A percentile compares a stretch with the other conserved stretches of the same genome.
Evolutionary conservation across 2,329 filamentous ascomycete species (phyloP).

Genomic region (Cercospora canescens): DNA sequence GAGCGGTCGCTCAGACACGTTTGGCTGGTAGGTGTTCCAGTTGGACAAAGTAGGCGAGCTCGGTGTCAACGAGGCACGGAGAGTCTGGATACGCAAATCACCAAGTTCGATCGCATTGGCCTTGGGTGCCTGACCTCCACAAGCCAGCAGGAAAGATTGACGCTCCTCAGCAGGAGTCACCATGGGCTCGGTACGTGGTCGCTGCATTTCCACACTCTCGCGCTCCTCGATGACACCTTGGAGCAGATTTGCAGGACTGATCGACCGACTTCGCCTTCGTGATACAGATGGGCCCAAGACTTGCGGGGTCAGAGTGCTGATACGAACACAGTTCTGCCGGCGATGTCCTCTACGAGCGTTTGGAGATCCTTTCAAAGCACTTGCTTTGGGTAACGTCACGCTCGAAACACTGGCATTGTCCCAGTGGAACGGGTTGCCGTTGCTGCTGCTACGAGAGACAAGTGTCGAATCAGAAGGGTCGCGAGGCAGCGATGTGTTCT

Average conservation of each 20-base stretch:
- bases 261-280: constrained; percentile 31
- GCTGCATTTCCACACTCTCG: constrained; percentile 24
- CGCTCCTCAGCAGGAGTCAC: constrained; percentile 5
- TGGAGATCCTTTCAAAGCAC: constrained; percentile 47
- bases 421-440: constrained; percentile 50
- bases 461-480: constrained; percentile 43
- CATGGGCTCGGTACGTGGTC: constrained; percentile 10
- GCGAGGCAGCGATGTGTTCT: constrained; percentile 33
- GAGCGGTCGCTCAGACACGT: constrained; percentile 2
- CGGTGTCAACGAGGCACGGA: constrained; percentile 42
- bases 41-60: constrained; percentile 42
- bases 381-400: constrained; percentile 38
- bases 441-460: constrained; percentile 42
- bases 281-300: constrained; percentile 39
- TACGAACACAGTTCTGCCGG: constrained; percentile 48
- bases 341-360: constrained; percentile 46
- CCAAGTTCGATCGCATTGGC: constrained; percentile 4
- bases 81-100: constrained; percentile 34
- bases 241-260: constrained; percentile 35
- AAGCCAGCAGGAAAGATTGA: constrained; percentile 8
- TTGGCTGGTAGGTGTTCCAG: constrained; percentile 34
- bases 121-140: constrained; percentile 7
- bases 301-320: constrained; percentile 44
- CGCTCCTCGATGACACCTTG: constrained; percentile 44
- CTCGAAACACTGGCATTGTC: constrained; percentile 35